phyloP scores from a whole-genome alignment of 2,329 filamentous ascomycete genomes.

The Verticillium nubilum region DNA sequence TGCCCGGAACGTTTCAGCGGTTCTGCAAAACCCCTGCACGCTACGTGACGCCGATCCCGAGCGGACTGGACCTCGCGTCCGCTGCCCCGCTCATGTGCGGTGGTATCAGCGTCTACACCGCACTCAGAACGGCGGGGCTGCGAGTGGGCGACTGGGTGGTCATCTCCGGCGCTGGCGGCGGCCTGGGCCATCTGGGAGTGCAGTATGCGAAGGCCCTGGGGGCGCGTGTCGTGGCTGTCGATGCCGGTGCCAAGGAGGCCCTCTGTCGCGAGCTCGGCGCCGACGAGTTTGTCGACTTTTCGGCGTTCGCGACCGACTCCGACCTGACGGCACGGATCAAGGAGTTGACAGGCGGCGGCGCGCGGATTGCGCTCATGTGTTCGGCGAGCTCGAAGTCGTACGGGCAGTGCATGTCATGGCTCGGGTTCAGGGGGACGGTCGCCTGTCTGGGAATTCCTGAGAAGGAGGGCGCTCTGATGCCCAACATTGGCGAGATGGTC shows the following conservation, averaged over 20 bases:
- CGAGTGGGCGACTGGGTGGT: conserved; percentile 19
- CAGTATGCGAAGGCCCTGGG: conserved; percentile 23
- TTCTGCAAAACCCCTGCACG: conserved; percentile 13
- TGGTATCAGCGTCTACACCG: conserved; percentile 58
- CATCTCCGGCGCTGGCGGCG: conserved; percentile 24
- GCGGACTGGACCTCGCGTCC: conserved; percentile 23
- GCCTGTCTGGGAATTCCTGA: conserved; percentile 21
- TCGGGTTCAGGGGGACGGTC: conserved; percentile 21
- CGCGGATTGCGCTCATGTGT: conserved; percentile 16
- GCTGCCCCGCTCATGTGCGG: conserved; percentile 62
- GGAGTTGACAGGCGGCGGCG: conserved; percentile 13
- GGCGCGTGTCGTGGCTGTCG: conserved; percentile 20
- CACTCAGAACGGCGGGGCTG: conserved; percentile 32
- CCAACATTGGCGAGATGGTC: conserved; percentile 7
- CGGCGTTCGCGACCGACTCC: conserved; percentile 9
- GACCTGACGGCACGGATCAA: conserved; percentile 7
- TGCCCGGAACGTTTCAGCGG: conserved; percentile 19
- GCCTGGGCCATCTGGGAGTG: conserved; percentile 21
- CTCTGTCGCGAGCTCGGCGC: conserved; percentile 18
- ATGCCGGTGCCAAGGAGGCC: conserved; percentile 17
- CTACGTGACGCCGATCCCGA: conserved; percentile 40
- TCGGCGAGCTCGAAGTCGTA: conserved; percentile 16
- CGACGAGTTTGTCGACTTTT: conserved; percentile 18
- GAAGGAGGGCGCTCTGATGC: conserved; percentile 2
- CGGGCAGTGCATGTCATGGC: conserved; percentile 14